Evolutionary conservation across 169 alveolate genomes (phyloP).

Genomic region (Plasmodium ovale): DNA sequence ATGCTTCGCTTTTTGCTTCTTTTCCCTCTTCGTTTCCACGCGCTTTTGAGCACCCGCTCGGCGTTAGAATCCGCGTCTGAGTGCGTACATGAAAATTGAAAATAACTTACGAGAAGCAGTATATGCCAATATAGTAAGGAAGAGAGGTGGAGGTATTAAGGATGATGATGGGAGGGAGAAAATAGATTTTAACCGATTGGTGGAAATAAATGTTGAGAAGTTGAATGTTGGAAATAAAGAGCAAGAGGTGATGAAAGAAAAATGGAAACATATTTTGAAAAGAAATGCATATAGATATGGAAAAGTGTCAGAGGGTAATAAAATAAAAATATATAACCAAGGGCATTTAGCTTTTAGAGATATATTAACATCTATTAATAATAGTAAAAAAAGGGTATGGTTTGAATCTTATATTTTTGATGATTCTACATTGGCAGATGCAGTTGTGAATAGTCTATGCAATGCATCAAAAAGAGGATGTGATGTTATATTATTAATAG

Average conservation of each 20-base stretch:
- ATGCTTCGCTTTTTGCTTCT: neutral
- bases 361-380: slow-evolving; percentile 74
- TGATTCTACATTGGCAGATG: slow-evolving; percentile 84
- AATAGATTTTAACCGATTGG: slow-evolving; percentile 13
- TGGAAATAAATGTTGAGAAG: slow-evolving; percentile 23
- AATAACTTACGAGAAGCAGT: neutral
- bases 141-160: neutral
- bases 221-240: slow-evolving; percentile 5
- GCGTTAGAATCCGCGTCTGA: neutral
- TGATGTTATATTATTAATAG: slow-evolving; percentile 85
- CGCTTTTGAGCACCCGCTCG: neutral
- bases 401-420: slow-evolving; percentile 90
- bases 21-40: neutral
- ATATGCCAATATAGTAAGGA: neutral
- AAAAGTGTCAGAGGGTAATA: slow-evolving; percentile 77
- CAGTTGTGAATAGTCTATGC: slow-evolving; percentile 82
- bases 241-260: slow-evolving; percentile 3
- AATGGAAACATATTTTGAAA: slow-evolving; percentile 37
- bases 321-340: slow-evolving; percentile 74
- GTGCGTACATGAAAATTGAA: slow-evolving; percentile 1
- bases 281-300: slow-evolving; percentile 72
- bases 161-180: neutral
- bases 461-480: slow-evolving; percentile 89
- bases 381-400: slow-evolving; percentile 86
- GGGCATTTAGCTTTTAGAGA: slow-evolving; percentile 36